Evolutionary conservation across 768 basidiomycete species (phyloP), one percentile per base, ranked within the genome.

Genomic region (Tylopilus felleus): DNA sequence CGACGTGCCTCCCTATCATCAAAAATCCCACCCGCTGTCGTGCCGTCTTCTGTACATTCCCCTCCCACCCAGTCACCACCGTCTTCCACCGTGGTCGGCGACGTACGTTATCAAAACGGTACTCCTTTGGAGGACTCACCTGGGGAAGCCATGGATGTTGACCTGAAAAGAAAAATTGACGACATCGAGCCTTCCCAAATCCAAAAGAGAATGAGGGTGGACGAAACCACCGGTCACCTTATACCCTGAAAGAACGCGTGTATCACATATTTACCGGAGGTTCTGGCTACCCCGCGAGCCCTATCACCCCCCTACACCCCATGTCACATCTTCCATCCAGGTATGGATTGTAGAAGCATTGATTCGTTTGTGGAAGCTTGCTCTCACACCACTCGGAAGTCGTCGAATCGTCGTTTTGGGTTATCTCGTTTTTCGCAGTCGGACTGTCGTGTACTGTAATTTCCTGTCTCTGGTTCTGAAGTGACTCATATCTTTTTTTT

Each of bases 131-230:
- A 80, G 42, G 70, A 71, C 51, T 74, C 74, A 12, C 62, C 67
- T 14, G 71, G 75, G 55, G 72, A 75, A 57, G 72, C 79, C 27
- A 74, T 75, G 62, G 83, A 82, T 17, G 51, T 74, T 52, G 85
- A 87, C 58, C 64, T 83, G 70, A 86, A 86, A 75, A 74, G 83
- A 69, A 74, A 77, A 63, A 63, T 80, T 66, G 81, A 84, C 51
- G 79, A 81, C 60, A 59, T 77, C 52, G 83, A 81, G 52, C 64
- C 73, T 54, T 67, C 60, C 33, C 79, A 82, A 61, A 79, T 79
- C 52, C 71, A 75, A 58, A 89, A 89, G 82, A 86, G 85, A 79
- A 82, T 88, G 80, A 79, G 84, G 68, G 79, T 87, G 74, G 82
- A 82, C 59, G 75, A 76, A 63, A 65, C 74, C 54, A 72, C 73